Evolutionary conservation across 495 filamentous ascomycete species (phyloP).

Genomic region (Bacidia gigantensis): DNA sequence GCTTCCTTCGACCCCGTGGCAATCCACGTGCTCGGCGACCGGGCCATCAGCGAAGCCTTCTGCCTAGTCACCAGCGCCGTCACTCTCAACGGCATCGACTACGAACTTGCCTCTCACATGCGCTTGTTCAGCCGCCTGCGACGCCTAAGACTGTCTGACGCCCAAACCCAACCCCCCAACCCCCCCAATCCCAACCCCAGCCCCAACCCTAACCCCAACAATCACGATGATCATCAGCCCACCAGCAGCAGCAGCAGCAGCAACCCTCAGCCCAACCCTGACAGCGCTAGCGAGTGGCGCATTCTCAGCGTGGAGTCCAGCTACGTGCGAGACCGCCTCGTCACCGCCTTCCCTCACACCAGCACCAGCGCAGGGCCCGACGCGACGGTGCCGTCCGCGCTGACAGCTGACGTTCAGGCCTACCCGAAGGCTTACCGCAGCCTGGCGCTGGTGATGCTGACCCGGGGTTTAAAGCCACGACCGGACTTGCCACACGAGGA

Average conservation of each 20-base stretch:
- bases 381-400: background rate
- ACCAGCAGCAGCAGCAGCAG: too few species aligned
- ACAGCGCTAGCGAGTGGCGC: slow-evolving; percentile 2
- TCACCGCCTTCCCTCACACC: background rate
- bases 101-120: slow-evolving; percentile 4
- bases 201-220: too few species aligned
- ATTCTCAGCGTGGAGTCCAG: slow-evolving; percentile 6
- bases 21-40: slow-evolving; percentile 5
- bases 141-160: too few species aligned
- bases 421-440: slow-evolving; percentile 6
- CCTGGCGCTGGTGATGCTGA: slow-evolving; percentile 5
- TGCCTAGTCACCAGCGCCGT: slow-evolving; percentile 2
- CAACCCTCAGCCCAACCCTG: too few species aligned
- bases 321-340: slow-evolving; percentile 7
- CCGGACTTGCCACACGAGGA: slow-evolving; percentile 4
- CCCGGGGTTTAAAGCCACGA: slow-evolving; percentile 1
- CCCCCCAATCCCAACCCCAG: too few species aligned
- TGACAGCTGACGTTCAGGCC: background rate
- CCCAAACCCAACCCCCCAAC: too few species aligned
- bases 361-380: too few species aligned
- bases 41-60: slow-evolving; percentile 2
- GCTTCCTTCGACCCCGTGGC: slow-evolving; percentile 3
- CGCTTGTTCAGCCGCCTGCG: slow-evolving; percentile 2
- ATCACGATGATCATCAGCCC: too few species aligned
- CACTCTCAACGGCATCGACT: slow-evolving; percentile 1